phyloP scores from a whole-genome alignment of 805 yeast species.

The Metschnikowia henanensis region DNA sequence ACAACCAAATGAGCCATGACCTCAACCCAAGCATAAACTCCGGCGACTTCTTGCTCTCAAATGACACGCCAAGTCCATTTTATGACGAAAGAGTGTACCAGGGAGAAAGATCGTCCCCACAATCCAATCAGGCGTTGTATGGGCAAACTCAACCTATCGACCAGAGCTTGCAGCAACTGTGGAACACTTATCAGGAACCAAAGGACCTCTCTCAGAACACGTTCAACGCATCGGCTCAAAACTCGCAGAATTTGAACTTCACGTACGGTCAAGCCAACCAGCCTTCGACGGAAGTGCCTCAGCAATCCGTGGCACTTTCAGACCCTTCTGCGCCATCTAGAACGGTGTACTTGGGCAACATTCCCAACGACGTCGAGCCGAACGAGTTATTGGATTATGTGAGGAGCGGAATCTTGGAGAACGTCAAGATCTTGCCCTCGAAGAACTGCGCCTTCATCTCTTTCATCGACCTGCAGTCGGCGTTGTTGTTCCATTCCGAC shows the following conservation, averaged over 20 bases:
- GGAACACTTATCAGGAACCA: conserved; percentile 8
- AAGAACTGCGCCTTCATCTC: conserved; percentile 90
- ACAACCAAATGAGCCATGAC: conserved; percentile 1
- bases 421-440: conserved; percentile 71
- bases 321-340: conserved; percentile 59
- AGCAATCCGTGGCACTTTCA: neutral
- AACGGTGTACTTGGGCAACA: conserved; percentile 87
- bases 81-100: conserved; percentile 2
- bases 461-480: conserved; percentile 85
- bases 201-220: conserved; percentile 4
- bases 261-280: conserved; percentile 1
- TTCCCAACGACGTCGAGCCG: conserved; percentile 78
- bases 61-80: neutral
- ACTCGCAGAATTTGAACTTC: neutral
- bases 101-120: conserved; percentile 2
- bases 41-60: conserved; percentile 1
- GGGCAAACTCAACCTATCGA: neutral
- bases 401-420: conserved; percentile 86
- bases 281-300: neutral
- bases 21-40: neutral
- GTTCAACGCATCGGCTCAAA: neutral
- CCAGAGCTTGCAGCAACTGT: conserved; percentile 2
- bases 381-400: conserved; percentile 87
- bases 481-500: conserved; percentile 89
- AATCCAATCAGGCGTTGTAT: neutral